phyloP scores from a whole-genome alignment of 345 rosid genomes.

The Sonneratia alba region DNA sequence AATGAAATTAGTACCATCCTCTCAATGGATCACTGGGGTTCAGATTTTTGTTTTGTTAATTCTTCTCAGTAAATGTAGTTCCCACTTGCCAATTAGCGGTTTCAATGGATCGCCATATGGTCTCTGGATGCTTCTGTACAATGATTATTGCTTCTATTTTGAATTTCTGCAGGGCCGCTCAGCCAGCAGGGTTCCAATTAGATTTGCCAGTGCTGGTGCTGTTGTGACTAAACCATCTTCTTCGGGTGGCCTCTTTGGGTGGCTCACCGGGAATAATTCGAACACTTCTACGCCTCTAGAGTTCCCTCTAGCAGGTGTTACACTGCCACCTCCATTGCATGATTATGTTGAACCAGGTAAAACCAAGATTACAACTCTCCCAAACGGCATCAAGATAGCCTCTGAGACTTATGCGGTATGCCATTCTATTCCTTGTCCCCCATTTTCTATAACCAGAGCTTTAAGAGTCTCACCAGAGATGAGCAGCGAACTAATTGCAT shows the following conservation, averaged over 20 bases:
- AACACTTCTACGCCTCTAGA: conserved; percentile 20
- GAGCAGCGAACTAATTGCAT: conserved; percentile 21
- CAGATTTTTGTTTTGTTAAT: neutral
- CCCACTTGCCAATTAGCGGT: neutral
- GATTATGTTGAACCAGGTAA: conserved; percentile 60
- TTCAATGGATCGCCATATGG: neutral
- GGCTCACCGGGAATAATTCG: conserved; percentile 57
- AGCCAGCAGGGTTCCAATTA: conserved; percentile 14
- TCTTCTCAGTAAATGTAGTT: neutral
- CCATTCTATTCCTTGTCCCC: neutral
- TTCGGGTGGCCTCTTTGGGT: conserved; percentile 43
- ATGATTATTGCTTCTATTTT: neutral
- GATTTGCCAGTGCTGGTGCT: conserved; percentile 49
- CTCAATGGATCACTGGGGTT: too few species aligned
- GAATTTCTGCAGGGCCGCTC: conserved; percentile 19
- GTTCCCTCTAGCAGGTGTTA: conserved; percentile 52
- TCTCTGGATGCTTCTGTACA: neutral
- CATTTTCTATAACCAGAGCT: neutral
- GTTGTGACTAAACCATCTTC: conserved; percentile 41
- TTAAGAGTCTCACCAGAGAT: neutral
- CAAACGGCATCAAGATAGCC: conserved; percentile 38
- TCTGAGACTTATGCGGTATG: conserved; percentile 43
- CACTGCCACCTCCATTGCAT: conserved; percentile 52
- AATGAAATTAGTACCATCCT: too few species aligned
- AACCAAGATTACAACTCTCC: conserved; percentile 47